Percentiles rank a stretch among this genome's conserved stretches.
These are phyloP conservation scores for Penicillium parvum DNA, from an alignment of 495 filamentous ascomycete species.

Conservation along the genomic window DNA sequence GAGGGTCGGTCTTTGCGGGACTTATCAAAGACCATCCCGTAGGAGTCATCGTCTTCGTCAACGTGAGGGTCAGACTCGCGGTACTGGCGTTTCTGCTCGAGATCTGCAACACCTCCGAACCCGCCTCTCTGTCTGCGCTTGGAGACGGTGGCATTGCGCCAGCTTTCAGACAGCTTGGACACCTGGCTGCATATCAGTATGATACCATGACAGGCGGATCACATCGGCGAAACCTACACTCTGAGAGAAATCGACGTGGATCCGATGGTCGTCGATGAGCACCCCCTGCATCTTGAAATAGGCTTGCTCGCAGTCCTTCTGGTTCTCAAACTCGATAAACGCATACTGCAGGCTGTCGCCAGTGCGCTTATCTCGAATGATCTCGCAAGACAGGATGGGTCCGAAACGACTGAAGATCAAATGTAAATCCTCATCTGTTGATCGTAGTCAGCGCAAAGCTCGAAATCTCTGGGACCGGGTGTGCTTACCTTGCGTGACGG, in stretches of 20 bases:
- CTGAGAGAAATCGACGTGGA: constrained; percentile 98
- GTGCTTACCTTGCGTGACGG: constrained; percentile 71
- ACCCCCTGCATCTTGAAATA: constrained; percentile 99
- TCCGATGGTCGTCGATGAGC: constrained; percentile 93
- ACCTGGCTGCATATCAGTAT: constrained; percentile 37
- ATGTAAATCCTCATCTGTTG: constrained; percentile 85
- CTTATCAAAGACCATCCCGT: constrained; percentile 82
- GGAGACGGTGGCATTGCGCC: constrained; percentile 81
- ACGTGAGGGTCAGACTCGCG: constrained; percentile 53
- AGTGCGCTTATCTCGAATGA: constrained; percentile 90
- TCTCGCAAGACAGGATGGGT: constrained; percentile 90
- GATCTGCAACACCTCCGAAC: constrained; percentile 79
- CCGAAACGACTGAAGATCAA: constrained; percentile 97
- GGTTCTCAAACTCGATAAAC: constrained; percentile 94
- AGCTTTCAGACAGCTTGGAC: constrained; percentile 82
- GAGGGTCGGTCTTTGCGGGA: constrained; percentile 42
- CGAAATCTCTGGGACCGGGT: neutral
- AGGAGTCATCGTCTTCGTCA: constrained; percentile 56
- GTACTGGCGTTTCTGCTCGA: constrained; percentile 91
- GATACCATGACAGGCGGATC: neutral
- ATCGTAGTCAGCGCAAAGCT: constrained; percentile 6
- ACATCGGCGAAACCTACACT: constrained; percentile 54
- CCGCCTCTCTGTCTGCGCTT: constrained; percentile 74
- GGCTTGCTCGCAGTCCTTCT: constrained; percentile 87
- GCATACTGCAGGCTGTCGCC: constrained; percentile 96